These are phyloP conservation scores for Golovinomyces cichoracearum DNA, from an alignment of 2,329 filamentous ascomycete genomes.

Conservation along the genomic window DNA sequence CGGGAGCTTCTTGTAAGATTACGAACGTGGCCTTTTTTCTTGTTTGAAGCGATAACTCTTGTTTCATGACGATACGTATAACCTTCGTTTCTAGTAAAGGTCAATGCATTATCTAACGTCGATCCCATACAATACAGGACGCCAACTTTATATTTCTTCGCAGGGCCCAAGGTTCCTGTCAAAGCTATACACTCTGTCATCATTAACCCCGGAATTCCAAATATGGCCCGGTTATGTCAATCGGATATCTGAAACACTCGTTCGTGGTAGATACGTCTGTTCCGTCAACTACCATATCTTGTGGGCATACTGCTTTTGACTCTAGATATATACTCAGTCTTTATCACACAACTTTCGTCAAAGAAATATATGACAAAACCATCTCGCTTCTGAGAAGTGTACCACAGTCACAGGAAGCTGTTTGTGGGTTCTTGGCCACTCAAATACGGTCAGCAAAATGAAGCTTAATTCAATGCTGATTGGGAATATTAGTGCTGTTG, in stretches of 20 bases:
- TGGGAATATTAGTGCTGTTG: conserved; percentile 10
- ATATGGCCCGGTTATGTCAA: conserved; percentile 6
- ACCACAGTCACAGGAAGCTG: too few species aligned
- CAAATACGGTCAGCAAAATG: conserved; percentile 9
- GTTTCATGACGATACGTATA: neutral
- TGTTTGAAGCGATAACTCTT: conserved; percentile 1
- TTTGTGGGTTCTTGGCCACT: neutral
- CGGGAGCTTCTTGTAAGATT: neutral
- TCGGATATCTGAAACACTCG: conserved; percentile 11
- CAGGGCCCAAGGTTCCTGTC: conserved; percentile 10
- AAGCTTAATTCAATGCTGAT: conserved; percentile 16
- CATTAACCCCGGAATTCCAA: neutral
- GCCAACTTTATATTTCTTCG: neutral
- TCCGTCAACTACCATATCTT: neutral
- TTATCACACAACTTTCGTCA: too few species aligned
- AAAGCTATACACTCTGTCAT: conserved; percentile 7
- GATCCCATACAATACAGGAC: conserved; percentile 3
- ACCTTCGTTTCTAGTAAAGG: conserved; percentile 11
- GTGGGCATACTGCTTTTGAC: too few species aligned
- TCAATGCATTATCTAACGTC: conserved; percentile 15
- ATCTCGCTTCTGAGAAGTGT: neutral
- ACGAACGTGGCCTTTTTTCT: neutral
- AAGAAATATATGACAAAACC: neutral
- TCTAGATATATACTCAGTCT: too few species aligned
- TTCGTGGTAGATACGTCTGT: neutral